Percentiles rank a stretch among this genome's conserved stretches.
Conservation (phyloP, 23 red algal species). For the Gracilaria gracilis region DNA sequence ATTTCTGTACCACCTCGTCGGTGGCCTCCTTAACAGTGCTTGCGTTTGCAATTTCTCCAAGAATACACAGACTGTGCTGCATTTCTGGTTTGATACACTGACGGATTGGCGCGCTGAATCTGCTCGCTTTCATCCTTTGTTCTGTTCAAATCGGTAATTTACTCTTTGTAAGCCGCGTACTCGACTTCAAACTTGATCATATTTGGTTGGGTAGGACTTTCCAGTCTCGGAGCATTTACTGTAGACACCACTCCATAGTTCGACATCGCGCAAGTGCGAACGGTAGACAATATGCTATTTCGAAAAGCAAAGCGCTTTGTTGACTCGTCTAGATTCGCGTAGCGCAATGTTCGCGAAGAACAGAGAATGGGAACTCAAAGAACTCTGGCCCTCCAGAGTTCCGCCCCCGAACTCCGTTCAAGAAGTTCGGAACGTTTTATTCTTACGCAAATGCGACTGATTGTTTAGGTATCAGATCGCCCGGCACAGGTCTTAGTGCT, state of each 20-base stretch:
- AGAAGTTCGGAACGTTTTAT: too few relatives aligned
- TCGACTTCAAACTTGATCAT: constrained; percentile 44
- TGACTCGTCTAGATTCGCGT: too few relatives aligned
- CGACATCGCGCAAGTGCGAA: constrained; percentile 1
- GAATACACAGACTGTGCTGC: constrained; percentile 19
- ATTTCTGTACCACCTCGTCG: neutral
- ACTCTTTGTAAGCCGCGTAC: neutral
- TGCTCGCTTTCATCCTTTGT: neutral
- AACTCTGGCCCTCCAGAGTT: too few relatives aligned
- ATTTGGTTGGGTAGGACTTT: constrained; percentile 9
- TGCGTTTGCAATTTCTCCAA: neutral
- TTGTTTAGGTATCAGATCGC: too few relatives aligned
- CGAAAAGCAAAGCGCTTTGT: constrained; percentile 12
- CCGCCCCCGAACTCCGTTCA: too few relatives aligned
- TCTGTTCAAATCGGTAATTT: constrained; percentile 13
- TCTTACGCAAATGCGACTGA: too few relatives aligned
- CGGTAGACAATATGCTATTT: neutral
- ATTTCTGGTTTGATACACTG: neutral
- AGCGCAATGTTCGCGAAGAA: too few relatives aligned
- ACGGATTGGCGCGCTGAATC: neutral
- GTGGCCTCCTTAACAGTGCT: neutral
- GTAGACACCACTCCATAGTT: constrained; percentile 41
- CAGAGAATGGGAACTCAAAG: too few relatives aligned
- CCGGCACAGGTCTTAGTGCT: too few relatives aligned
- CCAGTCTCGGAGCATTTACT: constrained; percentile 23